Evolutionary conservation across 2,329 filamentous ascomycete genomes (phyloP).

Genomic region (Penicillium sp.): DNA sequence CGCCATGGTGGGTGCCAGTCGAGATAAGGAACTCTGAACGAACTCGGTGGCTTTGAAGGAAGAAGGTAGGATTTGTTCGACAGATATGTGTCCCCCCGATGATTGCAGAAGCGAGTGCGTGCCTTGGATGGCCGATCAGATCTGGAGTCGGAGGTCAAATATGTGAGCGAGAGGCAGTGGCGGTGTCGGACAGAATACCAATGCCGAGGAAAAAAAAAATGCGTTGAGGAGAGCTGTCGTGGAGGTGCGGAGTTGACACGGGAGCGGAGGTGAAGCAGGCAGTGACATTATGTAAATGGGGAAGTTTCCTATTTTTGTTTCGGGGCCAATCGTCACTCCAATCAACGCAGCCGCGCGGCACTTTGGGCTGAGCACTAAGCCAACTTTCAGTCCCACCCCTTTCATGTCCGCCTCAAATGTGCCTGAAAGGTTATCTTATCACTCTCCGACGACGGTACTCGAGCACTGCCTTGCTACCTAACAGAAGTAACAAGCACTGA

Average conservation of each 20-base stretch:
- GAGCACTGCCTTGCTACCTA: too few species aligned
- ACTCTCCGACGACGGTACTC: too few species aligned
- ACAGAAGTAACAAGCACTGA: too few species aligned
- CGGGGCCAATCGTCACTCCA: constrained; percentile 12
- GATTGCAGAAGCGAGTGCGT: too few species aligned
- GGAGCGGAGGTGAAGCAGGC: constrained; percentile 9
- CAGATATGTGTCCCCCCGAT: too few species aligned
- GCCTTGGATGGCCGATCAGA: neutral
- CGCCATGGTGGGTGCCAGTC: constrained; percentile 46
- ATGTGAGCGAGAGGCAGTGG: too few species aligned
- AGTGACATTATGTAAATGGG: constrained; percentile 15
- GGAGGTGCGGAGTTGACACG: neutral
- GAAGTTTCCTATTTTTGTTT: constrained; percentile 16
- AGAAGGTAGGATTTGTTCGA: too few species aligned
- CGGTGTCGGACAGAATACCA: too few species aligned
- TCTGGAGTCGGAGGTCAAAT: neutral
- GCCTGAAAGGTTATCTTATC: too few species aligned
- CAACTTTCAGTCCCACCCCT: too few species aligned
- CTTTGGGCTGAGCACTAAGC: constrained; percentile 2
- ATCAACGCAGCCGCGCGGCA: constrained; percentile 22
- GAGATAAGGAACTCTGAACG: constrained; percentile 3
- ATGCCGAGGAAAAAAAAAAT: neutral
- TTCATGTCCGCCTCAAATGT: too few species aligned
- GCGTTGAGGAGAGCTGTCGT: neutral
- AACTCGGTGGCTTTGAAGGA: neutral